A percentile compares a stretch with the other conserved stretches of the same genome.
Conservation (phyloP, 208 protist genomes). For the Trypanosoma conorhini region DNA sequence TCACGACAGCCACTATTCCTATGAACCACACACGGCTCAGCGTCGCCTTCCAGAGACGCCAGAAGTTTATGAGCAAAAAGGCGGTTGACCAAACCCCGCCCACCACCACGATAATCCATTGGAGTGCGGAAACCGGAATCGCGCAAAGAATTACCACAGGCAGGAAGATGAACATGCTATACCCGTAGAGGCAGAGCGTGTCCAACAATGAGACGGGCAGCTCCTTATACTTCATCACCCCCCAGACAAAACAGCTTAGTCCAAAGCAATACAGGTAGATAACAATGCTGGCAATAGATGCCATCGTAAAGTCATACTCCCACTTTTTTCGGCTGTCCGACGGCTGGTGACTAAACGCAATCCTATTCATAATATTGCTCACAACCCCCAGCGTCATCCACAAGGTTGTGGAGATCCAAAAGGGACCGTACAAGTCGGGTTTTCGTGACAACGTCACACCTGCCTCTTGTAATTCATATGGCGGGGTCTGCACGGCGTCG, state of each 20-base stretch:
- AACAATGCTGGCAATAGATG: slow-evolving; percentile 66
- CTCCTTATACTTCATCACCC: slow-evolving; percentile 85
- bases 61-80: slow-evolving; percentile 83
- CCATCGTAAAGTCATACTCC: slow-evolving; percentile 79
- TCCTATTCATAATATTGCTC: slow-evolving; percentile 74
- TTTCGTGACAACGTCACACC: slow-evolving; percentile 54
- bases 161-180: slow-evolving; percentile 89
- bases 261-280: slow-evolving; percentile 90
- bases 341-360: slow-evolving; percentile 46
- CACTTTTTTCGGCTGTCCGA: slow-evolving; percentile 35
- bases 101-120: slow-evolving; percentile 76
- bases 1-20: slow-evolving; percentile 59
- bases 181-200: slow-evolving; percentile 87
- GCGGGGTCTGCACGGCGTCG: slow-evolving; percentile 10
- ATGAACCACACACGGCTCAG: slow-evolving; percentile 70
- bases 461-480: slow-evolving; percentile 35
- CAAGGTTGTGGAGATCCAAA: slow-evolving; percentile 91
- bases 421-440: slow-evolving; percentile 89
- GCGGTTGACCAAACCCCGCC: slow-evolving; percentile 71
- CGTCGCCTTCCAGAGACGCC: slow-evolving; percentile 73
- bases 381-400: slow-evolving; percentile 89
- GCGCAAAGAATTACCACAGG: slow-evolving; percentile 74
- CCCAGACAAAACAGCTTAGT: slow-evolving; percentile 72
- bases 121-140: slow-evolving; percentile 58
- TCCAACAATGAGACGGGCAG: slow-evolving; percentile 68